These are phyloP conservation scores for Triticum dicoccoides DNA, from an alignment of 176 grass and related monocot species.

Conservation along the genomic window DNA sequence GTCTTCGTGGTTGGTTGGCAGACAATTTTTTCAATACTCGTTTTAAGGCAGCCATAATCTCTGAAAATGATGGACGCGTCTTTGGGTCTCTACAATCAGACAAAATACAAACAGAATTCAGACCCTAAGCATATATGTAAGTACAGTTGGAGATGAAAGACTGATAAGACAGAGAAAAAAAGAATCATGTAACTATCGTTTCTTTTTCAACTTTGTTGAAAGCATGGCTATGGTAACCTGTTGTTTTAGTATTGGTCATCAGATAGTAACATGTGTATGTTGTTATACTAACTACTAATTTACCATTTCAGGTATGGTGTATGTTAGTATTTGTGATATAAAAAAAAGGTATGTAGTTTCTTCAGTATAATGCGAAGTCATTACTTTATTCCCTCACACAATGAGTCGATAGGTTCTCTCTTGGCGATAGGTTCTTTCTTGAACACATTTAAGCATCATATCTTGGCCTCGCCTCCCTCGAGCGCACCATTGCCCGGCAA, in stretches of 20 bases:
- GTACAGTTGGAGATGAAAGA: not conserved
- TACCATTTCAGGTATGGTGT: not conserved
- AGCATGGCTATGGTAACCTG: not conserved
- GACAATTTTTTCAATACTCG: constrained; percentile 59
- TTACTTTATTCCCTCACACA: not conserved
- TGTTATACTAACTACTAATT: not conserved
- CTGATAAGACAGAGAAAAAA: not conserved
- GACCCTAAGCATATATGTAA: not conserved
- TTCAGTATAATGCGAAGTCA: not conserved
- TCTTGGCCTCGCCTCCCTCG: too few relatives aligned
- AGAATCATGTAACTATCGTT: not conserved
- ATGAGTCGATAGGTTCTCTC: not conserved
- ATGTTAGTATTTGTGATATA: not conserved
- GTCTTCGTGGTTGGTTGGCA: constrained; percentile 54
- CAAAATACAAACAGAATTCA: not conserved
- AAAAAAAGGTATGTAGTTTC: not conserved
- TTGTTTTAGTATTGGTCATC: not conserved
- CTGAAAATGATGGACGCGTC: constrained; percentile 81
- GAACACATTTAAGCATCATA: not conserved
- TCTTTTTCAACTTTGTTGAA: not conserved
- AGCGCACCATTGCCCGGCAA: too few relatives aligned
- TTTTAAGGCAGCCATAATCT: constrained; percentile 82
- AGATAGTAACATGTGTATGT: not conserved
- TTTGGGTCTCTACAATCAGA: constrained; percentile 68
- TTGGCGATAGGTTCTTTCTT: not conserved